A percentile compares a stretch with the other conserved stretches of the same genome.
These are phyloP conservation scores for Ramaria sp. DNA, from an alignment of 768 basidiomycete genomes.

Conservation along the genomic window DNA sequence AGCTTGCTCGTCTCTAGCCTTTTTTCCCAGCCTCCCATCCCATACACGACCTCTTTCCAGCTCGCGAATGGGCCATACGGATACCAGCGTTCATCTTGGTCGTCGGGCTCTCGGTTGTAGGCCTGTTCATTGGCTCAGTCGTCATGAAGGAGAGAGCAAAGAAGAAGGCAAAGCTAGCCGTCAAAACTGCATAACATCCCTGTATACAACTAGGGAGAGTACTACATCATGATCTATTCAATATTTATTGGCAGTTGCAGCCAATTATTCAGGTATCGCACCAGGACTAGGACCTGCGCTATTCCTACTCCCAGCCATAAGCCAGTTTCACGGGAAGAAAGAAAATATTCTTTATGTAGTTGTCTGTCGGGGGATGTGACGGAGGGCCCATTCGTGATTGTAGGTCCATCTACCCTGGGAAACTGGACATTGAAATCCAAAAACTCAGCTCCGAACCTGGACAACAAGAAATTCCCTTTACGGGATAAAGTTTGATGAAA, in stretches of 20 bases:
- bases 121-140: slow-evolving; percentile 68
- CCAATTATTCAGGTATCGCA: too few species aligned
- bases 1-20: slow-evolving; percentile 38
- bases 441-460: too few species aligned
- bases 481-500: too few species aligned
- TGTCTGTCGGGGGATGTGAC: too few species aligned
- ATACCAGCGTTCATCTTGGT: slow-evolving; percentile 78
- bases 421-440: too few species aligned
- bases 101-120: slow-evolving; percentile 70
- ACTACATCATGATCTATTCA: neutral
- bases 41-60: slow-evolving; percentile 70
- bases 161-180: slow-evolving; percentile 47
- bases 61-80: slow-evolving; percentile 87
- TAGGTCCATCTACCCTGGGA: too few species aligned
- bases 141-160: slow-evolving; percentile 45
- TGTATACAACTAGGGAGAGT: neutral
- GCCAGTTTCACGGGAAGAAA: too few species aligned
- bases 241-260: neutral
- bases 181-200: slow-evolving; percentile 44
- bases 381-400: too few species aligned
- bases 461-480: too few species aligned
- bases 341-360: too few species aligned
- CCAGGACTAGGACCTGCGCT: too few species aligned
- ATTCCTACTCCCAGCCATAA: too few species aligned
- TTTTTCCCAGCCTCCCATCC: slow-evolving; percentile 71